A percentile compares a stretch with the other conserved stretches of the same genome.
Evolutionary conservation across 352 stramenopile genomes (phyloP).

Genomic region (Phytophthora fragariaefolia): DNA sequence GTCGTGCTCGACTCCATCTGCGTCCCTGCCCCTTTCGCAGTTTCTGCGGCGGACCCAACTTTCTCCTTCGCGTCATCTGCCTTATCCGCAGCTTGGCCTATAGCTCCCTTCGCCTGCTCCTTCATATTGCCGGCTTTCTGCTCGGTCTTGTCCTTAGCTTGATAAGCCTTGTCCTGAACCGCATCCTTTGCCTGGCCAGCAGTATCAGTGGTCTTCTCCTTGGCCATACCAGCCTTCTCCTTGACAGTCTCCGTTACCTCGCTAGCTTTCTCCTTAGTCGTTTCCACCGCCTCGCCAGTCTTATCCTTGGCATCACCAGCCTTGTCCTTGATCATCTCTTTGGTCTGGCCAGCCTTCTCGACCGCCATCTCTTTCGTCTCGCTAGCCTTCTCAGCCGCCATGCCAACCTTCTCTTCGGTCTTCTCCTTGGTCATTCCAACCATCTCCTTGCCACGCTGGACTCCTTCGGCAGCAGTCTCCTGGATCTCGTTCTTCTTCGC

Average conservation of each 20-base stretch:
- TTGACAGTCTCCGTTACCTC: slow-evolving; percentile 14
- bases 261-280: slow-evolving; percentile 20
- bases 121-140: slow-evolving; percentile 24
- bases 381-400: slow-evolving; percentile 16
- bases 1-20: slow-evolving; percentile 30
- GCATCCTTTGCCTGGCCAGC: slow-evolving; percentile 28
- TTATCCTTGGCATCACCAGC: slow-evolving; percentile 16
- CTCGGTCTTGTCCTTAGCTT: slow-evolving; percentile 30
- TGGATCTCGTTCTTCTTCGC: slow-evolving; percentile 37
- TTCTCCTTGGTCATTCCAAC: slow-evolving; percentile 28
- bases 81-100: slow-evolving; percentile 14
- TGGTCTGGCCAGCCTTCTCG: slow-evolving; percentile 21
- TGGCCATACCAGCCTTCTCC: slow-evolving; percentile 22
- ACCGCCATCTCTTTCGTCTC: slow-evolving; percentile 13
- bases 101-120: slow-evolving; percentile 19
- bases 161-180: slow-evolving; percentile 17
- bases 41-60: slow-evolving; percentile 18
- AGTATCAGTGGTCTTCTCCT: slow-evolving; percentile 6
- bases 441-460: slow-evolving; percentile 37
- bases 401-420: slow-evolving; percentile 30
- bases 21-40: slow-evolving; percentile 9
- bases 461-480: slow-evolving; percentile 34
- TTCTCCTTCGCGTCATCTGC: slow-evolving; percentile 25
- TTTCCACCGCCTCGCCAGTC: slow-evolving; percentile 10
- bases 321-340: slow-evolving; percentile 16